Base-by-base conservation (phyloP, 495 filamentous ascomycete genomes). In the Trichoderma gamsii region DNA sequence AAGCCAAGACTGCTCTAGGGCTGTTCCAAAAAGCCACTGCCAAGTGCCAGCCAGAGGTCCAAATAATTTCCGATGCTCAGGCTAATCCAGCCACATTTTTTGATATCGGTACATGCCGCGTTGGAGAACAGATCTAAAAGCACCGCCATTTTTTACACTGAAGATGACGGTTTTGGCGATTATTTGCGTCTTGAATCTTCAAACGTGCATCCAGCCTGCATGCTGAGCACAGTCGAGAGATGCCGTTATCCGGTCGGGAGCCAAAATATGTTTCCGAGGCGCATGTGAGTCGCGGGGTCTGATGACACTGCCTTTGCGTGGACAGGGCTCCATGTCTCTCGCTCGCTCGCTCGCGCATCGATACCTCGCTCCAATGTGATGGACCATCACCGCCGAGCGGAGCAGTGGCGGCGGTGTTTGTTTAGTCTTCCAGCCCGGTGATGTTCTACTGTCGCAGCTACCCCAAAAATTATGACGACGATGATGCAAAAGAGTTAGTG, bases 271-370 rank as follows among this genome's bases (percentile, higher is more conserved):
- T 9, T 13, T 12, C 56, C 56, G 56, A 32, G 12, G 16, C 56
- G 56, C 56, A 9, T n/a, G 56, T 61, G 12, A 29, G 49, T 32
- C 56, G 56, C 27, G 27, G 44, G 56, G 23, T 61, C 56, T 32
- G 15, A 32, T 18, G 23, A n/a, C 51, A 46, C 18, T 32, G 56
- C 11, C 56, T 25, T 32, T 61, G 56, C 56, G 11, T 25, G 27
- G 15, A 25, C 56, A 61, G 21, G 44, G 44, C 23, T 61, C 56
- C 56, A 61, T 61, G 56, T n/a, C 56, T 61, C 56, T 29, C 52
- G 52, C 56, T 18, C 52, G 52, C 56, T 18, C 27, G 8, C 27
- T 11, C 56, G 6, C 11, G 23, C 23, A 12, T 61, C n/a, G 44
- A 5, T 49, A 18, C 13, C 44, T 16, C 15, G 44, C 15, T 49